These are phyloP conservation scores for Candida caryicola DNA, from an alignment of 805 yeast genomes.

Conservation along the genomic window DNA sequence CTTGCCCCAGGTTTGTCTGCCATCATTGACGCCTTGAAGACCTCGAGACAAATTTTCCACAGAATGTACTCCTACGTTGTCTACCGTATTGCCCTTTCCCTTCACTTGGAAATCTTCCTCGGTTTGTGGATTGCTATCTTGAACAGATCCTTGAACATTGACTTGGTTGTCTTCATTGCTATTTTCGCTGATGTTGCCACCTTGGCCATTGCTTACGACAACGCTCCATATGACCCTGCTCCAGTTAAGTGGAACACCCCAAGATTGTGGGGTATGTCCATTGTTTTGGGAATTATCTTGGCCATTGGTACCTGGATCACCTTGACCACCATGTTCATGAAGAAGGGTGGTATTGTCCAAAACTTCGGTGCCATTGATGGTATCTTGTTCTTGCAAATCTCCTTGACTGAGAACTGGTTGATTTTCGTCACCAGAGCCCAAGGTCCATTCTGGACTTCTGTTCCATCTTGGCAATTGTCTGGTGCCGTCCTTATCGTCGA, in stretches of 20 bases:
- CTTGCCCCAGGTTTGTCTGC: conserved; percentile 35
- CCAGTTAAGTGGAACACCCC: conserved; percentile 98
- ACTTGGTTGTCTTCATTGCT: conserved; percentile 93
- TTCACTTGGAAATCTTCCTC: conserved; percentile 90
- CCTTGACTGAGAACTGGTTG: conserved; percentile 96
- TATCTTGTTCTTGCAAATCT: conserved; percentile 89
- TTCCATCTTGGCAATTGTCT: conserved; percentile 94
- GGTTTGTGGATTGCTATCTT: conserved; percentile 97
- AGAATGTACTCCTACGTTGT: conserved; percentile 98
- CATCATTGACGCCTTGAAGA: conserved; percentile 50
- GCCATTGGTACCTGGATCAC: conserved; percentile 95
- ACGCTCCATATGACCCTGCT: conserved; percentile 88
- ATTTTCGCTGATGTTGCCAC: conserved; percentile 97
- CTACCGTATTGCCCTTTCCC: conserved; percentile 94
- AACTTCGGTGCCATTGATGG: conserved; percentile 91
- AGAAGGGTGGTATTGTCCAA: conserved; percentile 91
- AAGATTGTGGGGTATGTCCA: conserved; percentile 96
- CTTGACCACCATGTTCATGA: conserved; percentile 88
- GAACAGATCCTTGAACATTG: conserved; percentile 81
- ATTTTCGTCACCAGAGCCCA: conserved; percentile 94
- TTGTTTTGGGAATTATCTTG: conserved; percentile 77
- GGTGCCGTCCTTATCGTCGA: conserved; percentile 93
- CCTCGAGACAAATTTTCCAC: conserved; percentile 61
- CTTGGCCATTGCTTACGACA: conserved; percentile 94
- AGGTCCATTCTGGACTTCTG: conserved; percentile 98